Percentiles rank a stretch among this genome's conserved stretches.
These are phyloP conservation scores for Gilbertella persicaria DNA, from an alignment of 371 early-diverging fungal species.

Conservation along the genomic window DNA sequence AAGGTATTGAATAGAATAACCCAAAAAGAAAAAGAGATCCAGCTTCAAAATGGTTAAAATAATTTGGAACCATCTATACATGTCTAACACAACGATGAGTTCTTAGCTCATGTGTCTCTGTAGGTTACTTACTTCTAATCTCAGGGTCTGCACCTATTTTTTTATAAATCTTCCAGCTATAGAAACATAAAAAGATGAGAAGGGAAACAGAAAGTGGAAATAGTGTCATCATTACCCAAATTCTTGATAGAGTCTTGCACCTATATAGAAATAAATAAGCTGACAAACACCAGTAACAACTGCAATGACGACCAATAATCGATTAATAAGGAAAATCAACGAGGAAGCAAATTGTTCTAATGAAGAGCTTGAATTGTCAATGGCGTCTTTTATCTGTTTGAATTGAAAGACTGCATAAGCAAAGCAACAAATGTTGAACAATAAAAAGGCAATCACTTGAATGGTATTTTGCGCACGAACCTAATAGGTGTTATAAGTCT, in stretches of 20 bases:
- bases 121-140: conserved; percentile 69
- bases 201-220: not conserved
- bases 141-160: conserved; percentile 37
- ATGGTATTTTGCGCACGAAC: conserved; percentile 83
- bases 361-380: not conserved
- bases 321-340: not conserved
- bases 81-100: conserved; percentile 42
- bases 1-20: conserved; percentile 88
- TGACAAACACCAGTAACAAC: conserved; percentile 48
- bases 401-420: conserved; percentile 79
- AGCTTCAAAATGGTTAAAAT: conserved; percentile 85
- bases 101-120: no score
- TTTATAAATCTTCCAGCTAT: conserved; percentile 30
- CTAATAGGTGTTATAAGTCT: no score
- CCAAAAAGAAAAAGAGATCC: conserved; percentile 86
- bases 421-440: conserved; percentile 80
- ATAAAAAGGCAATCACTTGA: conserved; percentile 81
- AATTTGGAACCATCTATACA: conserved; percentile 84
- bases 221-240: conserved; percentile 67
- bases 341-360: not conserved
- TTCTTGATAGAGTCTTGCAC: conserved; percentile 71
- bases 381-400: conserved; percentile 40
- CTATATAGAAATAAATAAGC: conserved; percentile 42
- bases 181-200: not conserved
- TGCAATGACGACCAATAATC: conserved; percentile 35